A percentile compares a stretch with the other conserved stretches of the same genome.
Evolutionary conservation across 352 stramenopile genomes (phyloP).

Genomic region (Pythium insidiosum): DNA sequence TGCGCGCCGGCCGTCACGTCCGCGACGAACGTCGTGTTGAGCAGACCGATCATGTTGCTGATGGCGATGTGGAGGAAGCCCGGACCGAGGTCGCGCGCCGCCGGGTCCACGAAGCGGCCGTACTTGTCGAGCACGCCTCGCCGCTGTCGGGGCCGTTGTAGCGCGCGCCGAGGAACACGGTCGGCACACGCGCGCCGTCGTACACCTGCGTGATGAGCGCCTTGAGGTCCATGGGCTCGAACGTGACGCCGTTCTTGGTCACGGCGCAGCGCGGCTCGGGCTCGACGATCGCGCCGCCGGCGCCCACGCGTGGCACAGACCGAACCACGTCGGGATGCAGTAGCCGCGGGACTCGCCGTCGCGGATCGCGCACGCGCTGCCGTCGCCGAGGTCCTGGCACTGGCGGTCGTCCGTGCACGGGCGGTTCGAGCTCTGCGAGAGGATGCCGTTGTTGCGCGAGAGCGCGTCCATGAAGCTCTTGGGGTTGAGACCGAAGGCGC

Average conservation of each 20-base stretch:
- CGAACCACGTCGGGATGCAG: constrained; percentile 4
- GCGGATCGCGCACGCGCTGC: background rate
- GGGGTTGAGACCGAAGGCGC: constrained; percentile 7
- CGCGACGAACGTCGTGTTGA: constrained; percentile 7
- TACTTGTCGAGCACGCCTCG: constrained; percentile 1
- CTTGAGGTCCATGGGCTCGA: constrained; percentile 20
- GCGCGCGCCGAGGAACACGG: constrained; percentile 7
- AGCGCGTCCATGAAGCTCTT: constrained; percentile 9
- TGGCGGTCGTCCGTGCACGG: constrained; percentile 2
- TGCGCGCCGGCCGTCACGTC: constrained; percentile 2
- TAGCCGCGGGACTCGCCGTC: background rate
- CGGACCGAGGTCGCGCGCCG: constrained; percentile 2
- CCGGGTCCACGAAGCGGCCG: constrained; percentile 3
- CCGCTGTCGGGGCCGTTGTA: constrained; percentile 1
- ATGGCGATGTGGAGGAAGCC: constrained; percentile 1
- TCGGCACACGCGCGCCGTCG: constrained; percentile 4
- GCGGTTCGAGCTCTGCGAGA: background rate
- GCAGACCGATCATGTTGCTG: constrained; percentile 4
- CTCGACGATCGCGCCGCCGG: constrained; percentile 3
- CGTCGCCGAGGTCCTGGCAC: constrained; percentile 2
- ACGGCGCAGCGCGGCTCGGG: constrained; percentile 5
- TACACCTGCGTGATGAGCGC: constrained; percentile 9
- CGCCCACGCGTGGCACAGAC: constrained; percentile 2
- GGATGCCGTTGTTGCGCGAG: constrained; percentile 8
- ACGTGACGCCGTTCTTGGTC: constrained; percentile 1